Percentiles rank a stretch among this genome's conserved stretches.
These are phyloP conservation scores for Thraustochytrium striatum DNA, from an alignment of 352 stramenopile species.

Conservation along the genomic window DNA sequence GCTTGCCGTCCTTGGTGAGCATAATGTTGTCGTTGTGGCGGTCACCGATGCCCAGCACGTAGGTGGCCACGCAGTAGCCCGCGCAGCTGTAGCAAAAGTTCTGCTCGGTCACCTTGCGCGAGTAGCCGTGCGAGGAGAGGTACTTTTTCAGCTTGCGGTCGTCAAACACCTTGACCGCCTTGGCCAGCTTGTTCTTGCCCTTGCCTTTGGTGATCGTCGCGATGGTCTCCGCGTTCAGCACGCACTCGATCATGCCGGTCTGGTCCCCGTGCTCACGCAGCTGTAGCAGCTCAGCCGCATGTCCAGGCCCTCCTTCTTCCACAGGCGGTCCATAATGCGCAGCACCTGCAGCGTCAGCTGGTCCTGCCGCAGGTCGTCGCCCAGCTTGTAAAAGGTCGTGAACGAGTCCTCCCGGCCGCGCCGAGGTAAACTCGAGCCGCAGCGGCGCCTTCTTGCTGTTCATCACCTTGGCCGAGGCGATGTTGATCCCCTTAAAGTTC, in stretches of 20 bases:
- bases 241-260: constrained; percentile 80
- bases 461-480: constrained; percentile 81
- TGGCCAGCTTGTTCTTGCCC: constrained; percentile 3
- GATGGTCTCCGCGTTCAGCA: constrained; percentile 75
- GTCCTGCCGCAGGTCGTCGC: constrained; percentile 86
- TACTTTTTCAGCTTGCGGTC: constrained; percentile 51
- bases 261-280: constrained; percentile 77
- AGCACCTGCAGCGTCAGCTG: constrained; percentile 84
- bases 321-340: constrained; percentile 81
- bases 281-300: constrained; percentile 75
- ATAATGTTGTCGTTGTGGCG: constrained; percentile 93
- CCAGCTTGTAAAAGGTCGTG: constrained; percentile 82
- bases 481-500: constrained; percentile 65
- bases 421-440: constrained; percentile 72
- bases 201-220: constrained; percentile 62
- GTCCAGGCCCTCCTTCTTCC: constrained; percentile 73
- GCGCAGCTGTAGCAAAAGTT: constrained; percentile 81
- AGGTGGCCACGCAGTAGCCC: constrained; percentile 86
- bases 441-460: constrained; percentile 85
- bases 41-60: constrained; percentile 85
- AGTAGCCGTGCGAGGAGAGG: constrained; percentile 51
- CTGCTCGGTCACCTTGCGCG: constrained; percentile 64
- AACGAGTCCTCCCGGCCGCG: constrained; percentile 58
- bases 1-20: constrained; percentile 80
- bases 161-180: constrained; percentile 48